These are phyloP conservation scores for Kluyveromyces siamensis DNA, from an alignment of 805 yeast genomes.

Conservation along the genomic window DNA sequence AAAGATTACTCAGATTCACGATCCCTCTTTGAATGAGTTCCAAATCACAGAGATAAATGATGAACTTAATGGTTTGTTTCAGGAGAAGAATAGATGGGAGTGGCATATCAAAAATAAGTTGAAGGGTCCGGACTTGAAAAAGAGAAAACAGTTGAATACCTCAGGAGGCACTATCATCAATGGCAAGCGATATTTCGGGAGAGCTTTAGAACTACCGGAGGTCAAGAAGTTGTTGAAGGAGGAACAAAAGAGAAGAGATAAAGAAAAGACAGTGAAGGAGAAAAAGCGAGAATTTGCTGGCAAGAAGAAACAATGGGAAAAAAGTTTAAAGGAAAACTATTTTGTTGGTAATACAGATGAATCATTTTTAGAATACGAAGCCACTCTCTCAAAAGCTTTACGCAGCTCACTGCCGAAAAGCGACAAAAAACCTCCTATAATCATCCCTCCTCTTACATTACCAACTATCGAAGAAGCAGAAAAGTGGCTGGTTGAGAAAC, in stretches of 20 bases:
- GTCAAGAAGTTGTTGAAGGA: slow-evolving; percentile 42
- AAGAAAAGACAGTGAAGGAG: slow-evolving; percentile 13
- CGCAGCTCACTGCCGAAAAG: not conserved
- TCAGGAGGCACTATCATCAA: slow-evolving; percentile 28
- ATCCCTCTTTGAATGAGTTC: slow-evolving; percentile 44
- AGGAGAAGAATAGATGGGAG: slow-evolving; percentile 74
- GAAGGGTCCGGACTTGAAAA: slow-evolving; percentile 64
- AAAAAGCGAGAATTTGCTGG: slow-evolving; percentile 14
- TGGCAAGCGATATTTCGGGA: slow-evolving; percentile 70
- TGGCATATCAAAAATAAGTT: slow-evolving; percentile 48
- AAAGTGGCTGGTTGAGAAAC: slow-evolving; percentile 36
- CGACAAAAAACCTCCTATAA: not conserved
- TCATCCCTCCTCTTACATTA: slow-evolving; percentile 5
- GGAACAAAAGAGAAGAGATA: slow-evolving; percentile 19
- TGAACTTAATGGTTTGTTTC: slow-evolving; percentile 52
- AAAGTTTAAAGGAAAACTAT: slow-evolving; percentile 30
- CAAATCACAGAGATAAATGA: slow-evolving; percentile 71
- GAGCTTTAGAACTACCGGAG: slow-evolving; percentile 75
- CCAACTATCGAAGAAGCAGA: slow-evolving; percentile 37
- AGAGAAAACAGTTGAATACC: slow-evolving; percentile 13
- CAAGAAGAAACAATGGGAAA: slow-evolving; percentile 17
- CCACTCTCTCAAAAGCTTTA: not conserved
- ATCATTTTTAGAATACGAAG: not conserved
- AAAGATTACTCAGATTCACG: slow-evolving; percentile 55
- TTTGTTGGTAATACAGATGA: slow-evolving; percentile 24